Base-by-base conservation (phyloP, 371 early-diverging fungal genomes). In the Mucor indicus region DNA sequence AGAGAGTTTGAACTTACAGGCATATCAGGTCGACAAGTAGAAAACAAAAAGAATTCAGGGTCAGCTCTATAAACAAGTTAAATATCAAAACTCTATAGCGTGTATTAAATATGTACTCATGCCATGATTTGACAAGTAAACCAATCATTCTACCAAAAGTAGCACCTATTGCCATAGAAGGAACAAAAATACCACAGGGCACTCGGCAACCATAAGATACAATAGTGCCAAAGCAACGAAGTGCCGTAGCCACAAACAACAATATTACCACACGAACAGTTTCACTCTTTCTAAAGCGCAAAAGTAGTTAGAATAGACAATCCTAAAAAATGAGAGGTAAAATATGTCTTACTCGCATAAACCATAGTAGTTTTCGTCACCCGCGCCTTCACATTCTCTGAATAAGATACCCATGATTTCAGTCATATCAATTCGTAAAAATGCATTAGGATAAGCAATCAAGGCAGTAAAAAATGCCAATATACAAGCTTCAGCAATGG, bases 151-250 rank as follows among this genome's bases (percentile, higher is more conserved):
- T 80, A 1, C 98, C 98, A 70, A 88, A 88, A 7, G 86, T 81
- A 1, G 96, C 98, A 3, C 98, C 98, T 32, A 94, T 86, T 1
- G 89, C 92, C 95, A 98, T 96, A 23, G 92, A 86, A 0, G 97
- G 96, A 22, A 94, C 87, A 62, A 97, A 96, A 6, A 94, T 90
- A 44, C 98, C 98, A 41, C 90, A 89, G 12, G 98, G 98, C 1
- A 95, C 84, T 33, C 70, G 76, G 55, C 83, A 72, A 12, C 94
- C 94, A 58, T 90, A 92, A 4, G 93, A 77, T 17, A 90, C 53
- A 11, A 85, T 77, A 0, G 88, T 86, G n/a, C 87, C 80, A 8
- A 67, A 45, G 13, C 80, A 69, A 16, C 90, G 77, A 20, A 91
- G 62, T 3, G 82, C 48, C 1, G 88, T 79, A 0, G 93, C 93